These are phyloP conservation scores for Sarocladium strictum DNA, from an alignment of 2,329 filamentous ascomycete genomes.

Conservation along the genomic window DNA sequence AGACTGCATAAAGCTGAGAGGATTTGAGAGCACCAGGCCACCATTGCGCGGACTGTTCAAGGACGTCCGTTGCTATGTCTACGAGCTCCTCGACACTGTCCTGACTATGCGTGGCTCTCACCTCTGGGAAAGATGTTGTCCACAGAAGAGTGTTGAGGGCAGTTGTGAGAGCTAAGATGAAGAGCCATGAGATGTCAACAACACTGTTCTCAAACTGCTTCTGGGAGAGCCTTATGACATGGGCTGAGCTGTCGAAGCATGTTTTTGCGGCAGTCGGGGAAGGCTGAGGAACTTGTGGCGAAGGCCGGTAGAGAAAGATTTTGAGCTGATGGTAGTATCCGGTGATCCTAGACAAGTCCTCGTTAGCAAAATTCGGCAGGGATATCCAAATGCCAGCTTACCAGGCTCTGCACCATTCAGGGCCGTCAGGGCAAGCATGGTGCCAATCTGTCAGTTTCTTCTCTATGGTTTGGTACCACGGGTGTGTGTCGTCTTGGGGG, in stretches of 20 bases:
- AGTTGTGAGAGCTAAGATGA: conserved; percentile 85
- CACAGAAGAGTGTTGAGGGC: conserved; percentile 87
- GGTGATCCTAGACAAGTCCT: conserved; percentile 43
- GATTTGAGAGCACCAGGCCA: conserved; percentile 90
- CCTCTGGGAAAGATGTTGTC: conserved; percentile 81
- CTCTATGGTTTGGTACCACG: conserved; percentile 81
- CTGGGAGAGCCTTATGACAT: conserved; percentile 74
- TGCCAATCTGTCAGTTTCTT: conserved; percentile 75
- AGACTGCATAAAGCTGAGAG: conserved; percentile 71
- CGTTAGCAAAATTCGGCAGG: neutral
- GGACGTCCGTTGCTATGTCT: conserved; percentile 67
- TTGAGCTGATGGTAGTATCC: conserved; percentile 80
- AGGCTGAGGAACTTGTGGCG: conserved; percentile 84
- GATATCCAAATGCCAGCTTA: conserved; percentile 37
- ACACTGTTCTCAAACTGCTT: conserved; percentile 71
- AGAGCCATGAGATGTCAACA: conserved; percentile 90
- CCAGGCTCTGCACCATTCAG: conserved; percentile 72
- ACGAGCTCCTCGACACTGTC: conserved; percentile 74
- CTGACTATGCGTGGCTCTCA: conserved; percentile 65
- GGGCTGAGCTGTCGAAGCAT: conserved; percentile 77
- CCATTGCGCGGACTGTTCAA: conserved; percentile 73
- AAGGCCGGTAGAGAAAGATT: conserved; percentile 81
- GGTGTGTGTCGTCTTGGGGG: conserved; percentile 73
- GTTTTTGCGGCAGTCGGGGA: conserved; percentile 70
- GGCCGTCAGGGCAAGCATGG: conserved; percentile 65